Conservation (phyloP, 345 rosid species). For the Luvunga scandens region DNA sequence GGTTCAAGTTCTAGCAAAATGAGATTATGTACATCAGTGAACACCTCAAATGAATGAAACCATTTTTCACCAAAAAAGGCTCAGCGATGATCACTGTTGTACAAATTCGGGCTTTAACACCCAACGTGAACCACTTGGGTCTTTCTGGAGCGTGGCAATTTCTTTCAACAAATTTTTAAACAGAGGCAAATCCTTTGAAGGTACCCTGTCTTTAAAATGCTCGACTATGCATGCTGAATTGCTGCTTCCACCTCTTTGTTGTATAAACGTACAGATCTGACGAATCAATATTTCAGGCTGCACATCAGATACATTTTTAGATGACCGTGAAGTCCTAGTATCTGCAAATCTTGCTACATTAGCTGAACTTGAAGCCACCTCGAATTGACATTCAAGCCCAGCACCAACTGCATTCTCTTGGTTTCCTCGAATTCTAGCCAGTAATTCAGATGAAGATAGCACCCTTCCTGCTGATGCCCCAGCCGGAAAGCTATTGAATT, state of each 20-base stretch:
- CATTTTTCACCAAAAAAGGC: neutral
- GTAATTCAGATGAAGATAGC: slow-evolving; percentile 75
- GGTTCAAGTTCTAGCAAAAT: neutral
- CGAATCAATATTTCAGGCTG: slow-evolving; percentile 88
- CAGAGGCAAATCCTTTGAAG: slow-evolving; percentile 51
- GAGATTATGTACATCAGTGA: neutral
- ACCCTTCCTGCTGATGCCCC: slow-evolving; percentile 85
- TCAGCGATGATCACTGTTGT: slow-evolving; percentile 13
- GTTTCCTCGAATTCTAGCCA: slow-evolving; percentile 73
- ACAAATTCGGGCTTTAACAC: slow-evolving; percentile 71
- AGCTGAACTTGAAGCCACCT: slow-evolving; percentile 37
- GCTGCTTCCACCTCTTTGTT: slow-evolving; percentile 66
- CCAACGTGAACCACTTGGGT: slow-evolving; percentile 61
- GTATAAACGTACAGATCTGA: slow-evolving; percentile 77
- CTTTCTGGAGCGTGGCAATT: slow-evolving; percentile 62
- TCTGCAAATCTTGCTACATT: slow-evolving; percentile 21
- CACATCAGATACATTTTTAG: slow-evolving; percentile 22
- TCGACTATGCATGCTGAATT: slow-evolving; percentile 66
- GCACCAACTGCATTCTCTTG: slow-evolving; percentile 69
- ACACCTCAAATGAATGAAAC: neutral
- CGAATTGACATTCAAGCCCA: slow-evolving; percentile 47
- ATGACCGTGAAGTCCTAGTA: slow-evolving; percentile 35
- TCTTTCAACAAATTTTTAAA: slow-evolving; percentile 83
- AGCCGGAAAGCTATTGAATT: slow-evolving; percentile 50
- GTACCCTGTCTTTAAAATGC: slow-evolving; percentile 68